A percentile compares a stretch with the other conserved stretches of the same genome.
Evolutionary conservation across 2,329 filamentous ascomycete species (phyloP).

Genomic region (Colletotrichum tamarilloi): DNA sequence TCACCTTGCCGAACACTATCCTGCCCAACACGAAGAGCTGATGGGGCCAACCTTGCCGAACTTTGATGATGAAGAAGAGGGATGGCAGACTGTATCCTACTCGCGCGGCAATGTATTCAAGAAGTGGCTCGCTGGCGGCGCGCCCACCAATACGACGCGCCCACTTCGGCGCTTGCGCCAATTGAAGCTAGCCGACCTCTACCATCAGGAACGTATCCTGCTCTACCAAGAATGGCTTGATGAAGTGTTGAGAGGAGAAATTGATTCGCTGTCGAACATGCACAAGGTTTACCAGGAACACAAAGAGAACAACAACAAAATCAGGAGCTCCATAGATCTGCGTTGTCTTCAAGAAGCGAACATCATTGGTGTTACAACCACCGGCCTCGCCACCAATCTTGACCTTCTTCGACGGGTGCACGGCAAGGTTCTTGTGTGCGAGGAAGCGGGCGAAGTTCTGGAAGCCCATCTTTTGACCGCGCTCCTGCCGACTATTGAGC

Average conservation of each 20-base stretch:
- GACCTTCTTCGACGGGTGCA: conserved; percentile 59
- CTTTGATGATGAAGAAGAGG: conserved; percentile 25
- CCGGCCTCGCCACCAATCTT: conserved; percentile 65
- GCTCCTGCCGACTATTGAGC: conserved; percentile 68
- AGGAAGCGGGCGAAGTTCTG: conserved; percentile 77
- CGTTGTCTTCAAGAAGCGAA: conserved; percentile 51
- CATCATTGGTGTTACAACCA: conserved; percentile 70
- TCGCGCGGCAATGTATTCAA: neutral
- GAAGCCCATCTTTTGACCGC: conserved; percentile 72
- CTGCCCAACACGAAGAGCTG: conserved; percentile 39
- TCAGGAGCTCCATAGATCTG: conserved; percentile 46
- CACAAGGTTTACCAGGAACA: conserved; percentile 2
- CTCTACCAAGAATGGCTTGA: conserved; percentile 36
- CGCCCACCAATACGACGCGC: neutral
- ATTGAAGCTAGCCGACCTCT: neutral
- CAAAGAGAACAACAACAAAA: conserved; percentile 33
- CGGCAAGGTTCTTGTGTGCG: conserved; percentile 70
- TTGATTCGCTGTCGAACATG: neutral
- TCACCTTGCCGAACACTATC: neutral
- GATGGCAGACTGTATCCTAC: conserved; percentile 38
- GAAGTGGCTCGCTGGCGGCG: conserved; percentile 14
- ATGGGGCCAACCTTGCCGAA: conserved; percentile 36
- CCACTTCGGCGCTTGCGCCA: neutral
- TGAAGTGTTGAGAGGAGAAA: neutral
- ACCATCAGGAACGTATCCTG: neutral